Conservation (phyloP, 192 early-diverging fungal genomes). For the Entomortierella parvispora region DNA sequence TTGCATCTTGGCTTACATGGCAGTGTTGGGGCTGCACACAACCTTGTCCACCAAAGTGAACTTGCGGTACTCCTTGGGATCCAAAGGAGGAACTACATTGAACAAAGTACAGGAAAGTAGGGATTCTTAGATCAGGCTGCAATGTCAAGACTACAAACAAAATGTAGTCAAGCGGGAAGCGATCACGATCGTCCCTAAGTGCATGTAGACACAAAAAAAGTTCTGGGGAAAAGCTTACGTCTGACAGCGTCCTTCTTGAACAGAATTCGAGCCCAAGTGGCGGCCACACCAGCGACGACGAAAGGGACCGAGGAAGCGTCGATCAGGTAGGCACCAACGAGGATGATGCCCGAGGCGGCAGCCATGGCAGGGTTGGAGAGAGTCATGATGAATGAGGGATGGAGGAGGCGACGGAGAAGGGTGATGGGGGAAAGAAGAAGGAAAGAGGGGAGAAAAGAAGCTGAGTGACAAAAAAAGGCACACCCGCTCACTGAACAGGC, state of each 20-base stretch:
- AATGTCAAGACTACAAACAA: too few species aligned
- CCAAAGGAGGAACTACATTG: slow-evolving; percentile 62
- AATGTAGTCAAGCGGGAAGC: too few species aligned
- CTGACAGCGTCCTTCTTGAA: slow-evolving; percentile 30
- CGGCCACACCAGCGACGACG: slow-evolving; percentile 43
- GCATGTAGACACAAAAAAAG: too few species aligned
- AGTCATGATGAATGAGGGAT: slow-evolving; percentile 17
- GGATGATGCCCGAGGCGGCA: slow-evolving; percentile 32
- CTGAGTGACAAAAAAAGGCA: neutral
- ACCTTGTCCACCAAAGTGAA: slow-evolving; percentile 84
- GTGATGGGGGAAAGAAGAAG: slow-evolving; percentile 7
- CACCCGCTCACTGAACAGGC: neutral
- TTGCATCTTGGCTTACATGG: slow-evolving; percentile 68
- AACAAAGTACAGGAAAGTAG: neutral
- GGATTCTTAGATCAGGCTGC: neutral
- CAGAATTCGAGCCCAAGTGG: slow-evolving; percentile 36
- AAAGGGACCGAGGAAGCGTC: slow-evolving; percentile 31
- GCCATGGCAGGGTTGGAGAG: slow-evolving; percentile 36
- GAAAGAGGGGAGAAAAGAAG: neutral
- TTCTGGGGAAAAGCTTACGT: slow-evolving; percentile 18
- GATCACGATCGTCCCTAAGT: too few species aligned
- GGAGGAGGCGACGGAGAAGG: neutral
- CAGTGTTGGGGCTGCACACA: slow-evolving; percentile 84
- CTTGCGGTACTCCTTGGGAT: slow-evolving; percentile 76
- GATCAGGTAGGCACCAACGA: slow-evolving; percentile 33